A percentile compares a stretch with the other conserved stretches of the same genome.
phyloP scores from a whole-genome alignment of 495 filamentous ascomycete species.

The Haplographium delicatum region DNA sequence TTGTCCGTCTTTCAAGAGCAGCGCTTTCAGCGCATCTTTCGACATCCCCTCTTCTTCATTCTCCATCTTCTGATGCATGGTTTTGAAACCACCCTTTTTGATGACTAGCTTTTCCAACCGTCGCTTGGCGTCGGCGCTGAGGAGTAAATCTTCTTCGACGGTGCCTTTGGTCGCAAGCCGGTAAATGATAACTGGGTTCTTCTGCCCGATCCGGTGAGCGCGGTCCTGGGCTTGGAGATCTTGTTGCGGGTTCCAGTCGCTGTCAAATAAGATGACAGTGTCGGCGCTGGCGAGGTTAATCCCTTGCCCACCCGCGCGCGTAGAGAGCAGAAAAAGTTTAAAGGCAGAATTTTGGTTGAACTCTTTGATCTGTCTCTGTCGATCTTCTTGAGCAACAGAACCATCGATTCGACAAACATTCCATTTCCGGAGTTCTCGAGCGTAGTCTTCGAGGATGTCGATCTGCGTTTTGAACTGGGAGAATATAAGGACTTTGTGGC shows the following conservation, averaged over 20 bases:
- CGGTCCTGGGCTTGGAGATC: conserved; percentile 96
- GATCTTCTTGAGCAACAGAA: conserved; percentile 70
- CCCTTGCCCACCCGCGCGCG: conserved; percentile 87
- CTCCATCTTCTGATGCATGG: conserved; percentile 52
- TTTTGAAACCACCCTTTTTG: conserved; percentile 75
- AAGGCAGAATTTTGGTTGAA: conserved; percentile 71
- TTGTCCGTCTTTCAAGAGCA: conserved; percentile 61
- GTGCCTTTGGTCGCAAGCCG: conserved; percentile 90
- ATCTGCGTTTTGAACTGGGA: conserved; percentile 94
- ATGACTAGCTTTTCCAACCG: conserved; percentile 92
- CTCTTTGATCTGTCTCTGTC: conserved; percentile 73
- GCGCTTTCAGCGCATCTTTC: conserved; percentile 51
- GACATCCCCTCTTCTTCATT: conserved; percentile 51
- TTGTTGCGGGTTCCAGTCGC: conserved; percentile 97
- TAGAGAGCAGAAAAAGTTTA: conserved; percentile 83
- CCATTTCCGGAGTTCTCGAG: conserved; percentile 64
- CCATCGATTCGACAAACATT: conserved; percentile 88
- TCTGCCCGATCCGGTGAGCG: conserved; percentile 92
- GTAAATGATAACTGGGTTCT: conserved; percentile 87
- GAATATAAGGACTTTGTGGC: conserved; percentile 93
- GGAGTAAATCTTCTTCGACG: conserved; percentile 82
- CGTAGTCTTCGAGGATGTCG: conserved; percentile 87
- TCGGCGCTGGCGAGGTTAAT: conserved; percentile 98
- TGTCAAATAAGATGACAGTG: conserved; percentile 94
- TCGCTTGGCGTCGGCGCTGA: conserved; percentile 90